Conservation (phyloP, 345 rosid species). For the Dovyalis caffra region DNA sequence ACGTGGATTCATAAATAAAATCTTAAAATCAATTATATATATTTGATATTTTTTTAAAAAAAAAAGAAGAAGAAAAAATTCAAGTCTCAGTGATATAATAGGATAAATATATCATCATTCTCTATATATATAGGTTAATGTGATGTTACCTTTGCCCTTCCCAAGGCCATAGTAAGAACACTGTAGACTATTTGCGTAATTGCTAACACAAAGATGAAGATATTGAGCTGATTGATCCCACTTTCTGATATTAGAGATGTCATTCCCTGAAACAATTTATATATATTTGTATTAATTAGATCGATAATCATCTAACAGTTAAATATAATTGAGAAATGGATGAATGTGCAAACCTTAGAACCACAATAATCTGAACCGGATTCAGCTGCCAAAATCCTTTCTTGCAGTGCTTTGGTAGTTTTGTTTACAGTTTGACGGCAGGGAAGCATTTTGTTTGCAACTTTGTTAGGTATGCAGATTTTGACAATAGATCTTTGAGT, state of each 20-base stretch:
- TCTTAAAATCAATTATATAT: no score
- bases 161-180: conserved; percentile 60
- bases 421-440: conserved; percentile 26
- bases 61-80: no score
- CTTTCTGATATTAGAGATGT: conserved; percentile 51
- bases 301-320: no score
- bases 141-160: conserved; percentile 60
- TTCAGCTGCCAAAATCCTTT: conserved; percentile 33
- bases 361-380: conserved; percentile 31
- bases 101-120: no score
- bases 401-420: conserved; percentile 20
- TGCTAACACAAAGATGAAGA: no score
- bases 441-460: conserved; percentile 60
- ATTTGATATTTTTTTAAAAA: no score
- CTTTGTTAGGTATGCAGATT: conserved; percentile 51
- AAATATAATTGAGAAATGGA: no score
- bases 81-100: no score
- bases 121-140: no score
- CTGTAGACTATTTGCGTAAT: conserved; percentile 62
- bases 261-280: conserved; percentile 46
- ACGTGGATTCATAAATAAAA: no score
- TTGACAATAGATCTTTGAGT: conserved; percentile 45
- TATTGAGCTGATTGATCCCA: no score
- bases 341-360: conserved; percentile 41
- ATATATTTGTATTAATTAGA: no score